Conservation (phyloP, 1,284 basidiomycete species). For the Athelia sp. region DNA sequence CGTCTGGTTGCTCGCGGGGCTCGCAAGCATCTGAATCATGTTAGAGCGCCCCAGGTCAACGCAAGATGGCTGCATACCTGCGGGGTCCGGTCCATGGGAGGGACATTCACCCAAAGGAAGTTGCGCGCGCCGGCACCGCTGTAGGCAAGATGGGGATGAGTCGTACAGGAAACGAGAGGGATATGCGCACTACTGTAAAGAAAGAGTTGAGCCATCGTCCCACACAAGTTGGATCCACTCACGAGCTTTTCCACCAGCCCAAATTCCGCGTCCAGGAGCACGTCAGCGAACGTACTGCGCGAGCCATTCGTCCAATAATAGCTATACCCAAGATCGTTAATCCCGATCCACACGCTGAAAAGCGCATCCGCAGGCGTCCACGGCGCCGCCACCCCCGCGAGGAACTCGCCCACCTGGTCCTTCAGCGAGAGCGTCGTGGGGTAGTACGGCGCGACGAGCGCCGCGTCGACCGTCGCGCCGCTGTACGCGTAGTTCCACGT, state of each 20-base stretch:
- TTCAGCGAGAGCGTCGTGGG: conserved; percentile 45
- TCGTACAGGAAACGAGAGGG: background rate
- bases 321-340: conserved; percentile 57
- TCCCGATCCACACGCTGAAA: conserved; percentile 58
- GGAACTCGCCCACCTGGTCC: conserved; percentile 52
- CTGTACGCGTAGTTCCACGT: conserved; percentile 61
- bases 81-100: conserved; percentile 49
- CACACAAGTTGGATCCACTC: conserved; percentile 13
- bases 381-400: conserved; percentile 34
- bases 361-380: conserved; percentile 49
- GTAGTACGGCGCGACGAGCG: conserved; percentile 42
- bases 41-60: background rate
- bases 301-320: conserved; percentile 16
- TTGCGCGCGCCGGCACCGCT: conserved; percentile 45
- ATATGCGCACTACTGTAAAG: background rate
- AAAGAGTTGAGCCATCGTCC: background rate
- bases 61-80: conserved; percentile 28
- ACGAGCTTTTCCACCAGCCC: conserved; percentile 49
- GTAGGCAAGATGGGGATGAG: too few species aligned
- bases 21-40: conserved; percentile 39
- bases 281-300: conserved; percentile 32
- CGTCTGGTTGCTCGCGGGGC: conserved; percentile 34
- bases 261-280: conserved; percentile 47
- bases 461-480: conserved; percentile 54
- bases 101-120: conserved; percentile 58